Conservation (phyloP, 2,329 filamentous ascomycete genomes). For the Nemania sp. region DNA sequence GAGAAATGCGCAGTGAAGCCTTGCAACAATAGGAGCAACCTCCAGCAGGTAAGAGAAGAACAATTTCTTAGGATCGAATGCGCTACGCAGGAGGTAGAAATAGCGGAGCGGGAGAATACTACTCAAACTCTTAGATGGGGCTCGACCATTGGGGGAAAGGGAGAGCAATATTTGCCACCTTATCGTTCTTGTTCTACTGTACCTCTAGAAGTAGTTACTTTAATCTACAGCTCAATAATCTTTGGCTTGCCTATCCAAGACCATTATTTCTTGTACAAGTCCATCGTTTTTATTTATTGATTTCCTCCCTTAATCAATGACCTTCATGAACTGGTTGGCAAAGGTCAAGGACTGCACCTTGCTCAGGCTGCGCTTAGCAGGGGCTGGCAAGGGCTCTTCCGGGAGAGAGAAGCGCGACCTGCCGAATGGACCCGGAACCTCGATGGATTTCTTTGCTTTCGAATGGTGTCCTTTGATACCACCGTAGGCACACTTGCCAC, state of each 20-base stretch:
- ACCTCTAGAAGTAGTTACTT: too few relatives aligned
- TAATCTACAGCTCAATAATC: background rate
- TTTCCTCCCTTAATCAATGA: conserved; percentile 32
- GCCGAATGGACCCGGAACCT: conserved; percentile 28
- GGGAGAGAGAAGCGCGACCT: conserved; percentile 30
- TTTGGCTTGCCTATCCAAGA: background rate
- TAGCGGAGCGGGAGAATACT: too few relatives aligned
- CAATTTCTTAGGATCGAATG: too few relatives aligned
- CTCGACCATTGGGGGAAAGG: too few relatives aligned
- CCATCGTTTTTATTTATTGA: background rate
- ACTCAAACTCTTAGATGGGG: too few relatives aligned
- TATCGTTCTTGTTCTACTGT: background rate
- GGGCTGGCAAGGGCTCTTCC: background rate
- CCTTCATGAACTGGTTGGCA: conserved; percentile 40
- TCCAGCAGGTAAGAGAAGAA: background rate
- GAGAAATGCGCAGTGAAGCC: background rate
- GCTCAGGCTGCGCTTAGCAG: conserved; percentile 19
- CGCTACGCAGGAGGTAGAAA: too few relatives aligned
- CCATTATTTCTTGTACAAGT: conserved; percentile 6
- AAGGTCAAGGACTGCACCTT: conserved; percentile 28
- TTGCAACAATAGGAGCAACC: background rate
- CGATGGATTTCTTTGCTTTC: conserved; percentile 19
- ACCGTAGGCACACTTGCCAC: conserved; percentile 47
- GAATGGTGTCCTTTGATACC: conserved; percentile 33
- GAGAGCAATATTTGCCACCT: too few relatives aligned